These are phyloP conservation scores for Haplographium delicatum DNA, from an alignment of 495 filamentous ascomycete species.

Conservation along the genomic window DNA sequence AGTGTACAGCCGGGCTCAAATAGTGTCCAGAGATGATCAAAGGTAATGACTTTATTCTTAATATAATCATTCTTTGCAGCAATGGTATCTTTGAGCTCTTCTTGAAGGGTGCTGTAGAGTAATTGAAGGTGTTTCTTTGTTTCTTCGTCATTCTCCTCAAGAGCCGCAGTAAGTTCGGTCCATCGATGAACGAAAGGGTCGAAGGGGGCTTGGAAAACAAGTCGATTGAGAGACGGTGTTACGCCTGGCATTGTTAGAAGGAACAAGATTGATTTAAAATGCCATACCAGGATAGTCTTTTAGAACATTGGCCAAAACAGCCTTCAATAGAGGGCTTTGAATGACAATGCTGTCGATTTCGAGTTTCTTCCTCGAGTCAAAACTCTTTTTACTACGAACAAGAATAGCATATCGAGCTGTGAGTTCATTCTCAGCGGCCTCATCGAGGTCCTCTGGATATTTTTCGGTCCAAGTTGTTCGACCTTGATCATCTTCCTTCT, in stretches of 20 bases:
- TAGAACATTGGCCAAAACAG: constrained; percentile 48
- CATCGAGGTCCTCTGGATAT: constrained; percentile 41
- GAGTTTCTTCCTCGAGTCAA: constrained; percentile 52
- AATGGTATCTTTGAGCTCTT: constrained; percentile 63
- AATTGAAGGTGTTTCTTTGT: constrained; percentile 53
- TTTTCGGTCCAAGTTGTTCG: constrained; percentile 36
- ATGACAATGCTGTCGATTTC: constrained; percentile 58
- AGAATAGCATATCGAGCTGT: constrained; percentile 49
- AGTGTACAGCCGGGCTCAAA: constrained; percentile 84
- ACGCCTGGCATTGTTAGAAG: constrained; percentile 42
- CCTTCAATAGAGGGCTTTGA: constrained; percentile 59
- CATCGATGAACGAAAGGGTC: constrained; percentile 64
- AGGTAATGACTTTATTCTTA: constrained; percentile 80
- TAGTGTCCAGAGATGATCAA: constrained; percentile 82
- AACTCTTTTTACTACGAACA: constrained; percentile 45
- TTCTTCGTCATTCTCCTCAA: constrained; percentile 40
- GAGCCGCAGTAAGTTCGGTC: constrained; percentile 44
- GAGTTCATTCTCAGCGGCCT: constrained; percentile 45
- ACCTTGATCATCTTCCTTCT: constrained; percentile 24
- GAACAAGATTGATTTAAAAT: too few relatives aligned
- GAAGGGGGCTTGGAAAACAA: constrained; percentile 58
- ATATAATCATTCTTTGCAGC: constrained; percentile 75
- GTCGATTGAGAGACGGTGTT: constrained; percentile 50
- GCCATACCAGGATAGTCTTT: constrained; percentile 53
- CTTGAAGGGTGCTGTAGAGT: constrained; percentile 48